Conservation (phyloP, 2,329 filamentous ascomycete species). For the Fusarium clavum region DNA sequence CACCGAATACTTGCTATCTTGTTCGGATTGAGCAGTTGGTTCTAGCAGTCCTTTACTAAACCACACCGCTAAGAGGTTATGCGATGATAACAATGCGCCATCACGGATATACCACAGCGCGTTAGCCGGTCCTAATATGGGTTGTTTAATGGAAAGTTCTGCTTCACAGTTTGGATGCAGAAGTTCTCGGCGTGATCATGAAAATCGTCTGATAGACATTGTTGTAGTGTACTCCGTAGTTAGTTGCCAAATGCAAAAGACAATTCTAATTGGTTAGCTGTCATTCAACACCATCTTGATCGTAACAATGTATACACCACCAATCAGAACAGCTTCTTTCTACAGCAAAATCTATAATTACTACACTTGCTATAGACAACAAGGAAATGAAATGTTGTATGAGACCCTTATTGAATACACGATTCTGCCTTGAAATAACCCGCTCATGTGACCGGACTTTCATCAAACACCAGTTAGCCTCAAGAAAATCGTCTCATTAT, state of each 20-base stretch:
- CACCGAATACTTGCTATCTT: neutral
- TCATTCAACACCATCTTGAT: neutral
- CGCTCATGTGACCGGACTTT: slow-evolving; percentile 25
- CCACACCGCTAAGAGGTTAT: too few species aligned
- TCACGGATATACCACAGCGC: too few species aligned
- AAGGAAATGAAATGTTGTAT: neutral
- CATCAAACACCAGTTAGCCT: neutral
- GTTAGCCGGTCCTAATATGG: neutral
- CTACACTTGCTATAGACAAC: neutral
- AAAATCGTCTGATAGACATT: neutral
- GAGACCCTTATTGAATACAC: neutral
- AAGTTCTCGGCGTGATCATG: neutral
- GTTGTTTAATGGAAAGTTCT: neutral
- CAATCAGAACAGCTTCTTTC: neutral
- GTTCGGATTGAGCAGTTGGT: too few species aligned
- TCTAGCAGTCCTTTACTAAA: too few species aligned
- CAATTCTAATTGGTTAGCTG: neutral
- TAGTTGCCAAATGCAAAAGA: neutral
- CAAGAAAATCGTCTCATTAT: neutral
- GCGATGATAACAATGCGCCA: too few species aligned
- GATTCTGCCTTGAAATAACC: neutral
- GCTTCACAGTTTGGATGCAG: neutral
- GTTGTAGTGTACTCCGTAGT: neutral
- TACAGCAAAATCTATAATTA: neutral
- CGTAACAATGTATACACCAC: neutral